Evolutionary conservation across 192 early-diverging fungal species (phyloP).

Genomic region (Physocladia obscura): DNA sequence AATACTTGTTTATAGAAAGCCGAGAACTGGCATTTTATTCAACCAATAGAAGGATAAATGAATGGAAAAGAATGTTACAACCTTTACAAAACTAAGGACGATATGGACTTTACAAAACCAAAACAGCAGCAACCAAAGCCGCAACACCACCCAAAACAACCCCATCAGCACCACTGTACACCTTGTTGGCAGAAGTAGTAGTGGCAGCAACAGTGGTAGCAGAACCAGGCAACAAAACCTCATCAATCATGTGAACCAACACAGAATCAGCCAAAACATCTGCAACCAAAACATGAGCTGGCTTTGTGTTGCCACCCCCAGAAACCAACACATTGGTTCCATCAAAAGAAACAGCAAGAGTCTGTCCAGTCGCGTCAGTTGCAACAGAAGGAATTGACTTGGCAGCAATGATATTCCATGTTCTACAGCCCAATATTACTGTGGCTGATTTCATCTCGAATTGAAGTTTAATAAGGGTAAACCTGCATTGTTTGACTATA

Average conservation of each 20-base stretch:
- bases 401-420: too few species aligned
- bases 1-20: background rate
- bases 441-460: too few species aligned
- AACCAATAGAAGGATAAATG: background rate
- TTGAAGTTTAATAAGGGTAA: too few species aligned
- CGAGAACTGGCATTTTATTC: background rate
- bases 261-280: slow-evolving; percentile 36
- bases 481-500: too few species aligned
- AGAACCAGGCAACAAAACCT: slow-evolving; percentile 3
- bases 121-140: background rate
- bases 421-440: too few species aligned
- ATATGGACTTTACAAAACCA: background rate
- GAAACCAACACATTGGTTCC: slow-evolving; percentile 2
- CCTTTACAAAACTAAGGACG: background rate
- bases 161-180: too few species aligned
- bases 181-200: too few species aligned
- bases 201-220: background rate
- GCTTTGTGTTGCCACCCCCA: background rate
- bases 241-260: slow-evolving; percentile 27
- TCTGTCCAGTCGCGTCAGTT: background rate
- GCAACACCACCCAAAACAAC: background rate
- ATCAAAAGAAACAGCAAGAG: background rate
- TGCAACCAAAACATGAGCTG: slow-evolving; percentile 33
- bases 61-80: background rate
- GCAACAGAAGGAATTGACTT: background rate